A percentile compares a stretch with the other conserved stretches of the same genome.
phyloP scores from a whole-genome alignment of 805 yeast genomes.

The Yarrowia sp. region DNA sequence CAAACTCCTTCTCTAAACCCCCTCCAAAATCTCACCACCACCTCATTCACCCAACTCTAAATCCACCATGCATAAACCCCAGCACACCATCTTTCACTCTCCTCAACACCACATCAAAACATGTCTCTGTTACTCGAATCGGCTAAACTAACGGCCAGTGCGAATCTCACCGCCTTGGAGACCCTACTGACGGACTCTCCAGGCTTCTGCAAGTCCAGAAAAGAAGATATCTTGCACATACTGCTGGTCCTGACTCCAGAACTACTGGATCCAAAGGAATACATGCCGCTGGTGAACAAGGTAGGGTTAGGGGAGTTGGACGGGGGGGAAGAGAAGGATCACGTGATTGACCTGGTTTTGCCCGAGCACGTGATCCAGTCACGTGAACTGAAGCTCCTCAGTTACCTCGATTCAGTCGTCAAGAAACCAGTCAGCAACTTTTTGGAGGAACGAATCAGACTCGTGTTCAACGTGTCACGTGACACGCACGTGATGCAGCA shows the following conservation, averaged over 20 bases:
- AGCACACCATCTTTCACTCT: background rate
- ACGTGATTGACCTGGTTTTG: background rate
- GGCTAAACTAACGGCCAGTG: background rate
- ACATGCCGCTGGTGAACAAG: background rate
- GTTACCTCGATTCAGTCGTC: background rate
- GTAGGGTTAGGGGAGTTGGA: slow-evolving; percentile 12
- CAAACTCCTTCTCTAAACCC: background rate
- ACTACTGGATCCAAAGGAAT: slow-evolving; percentile 8
- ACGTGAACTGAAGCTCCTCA: background rate
- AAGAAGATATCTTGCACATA: slow-evolving; percentile 2
- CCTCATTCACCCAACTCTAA: background rate
- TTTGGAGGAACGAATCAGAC: slow-evolving; percentile 11
- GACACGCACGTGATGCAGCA: background rate
- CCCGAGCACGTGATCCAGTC: slow-evolving; percentile 1
- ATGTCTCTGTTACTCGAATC: slow-evolving; percentile 9
- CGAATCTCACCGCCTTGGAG: background rate
- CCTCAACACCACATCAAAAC: background rate
- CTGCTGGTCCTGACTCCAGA: slow-evolving; percentile 22
- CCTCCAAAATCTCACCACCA: background rate
- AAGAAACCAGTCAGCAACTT: background rate
- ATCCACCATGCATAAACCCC: background rate
- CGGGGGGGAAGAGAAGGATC: background rate
- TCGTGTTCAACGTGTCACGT: slow-evolving; percentile 1
- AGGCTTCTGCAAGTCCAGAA: background rate
- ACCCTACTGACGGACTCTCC: slow-evolving; percentile 5